phyloP scores from a whole-genome alignment of 805 yeast genomes.

The Teunomyces lycoperdinae region DNA sequence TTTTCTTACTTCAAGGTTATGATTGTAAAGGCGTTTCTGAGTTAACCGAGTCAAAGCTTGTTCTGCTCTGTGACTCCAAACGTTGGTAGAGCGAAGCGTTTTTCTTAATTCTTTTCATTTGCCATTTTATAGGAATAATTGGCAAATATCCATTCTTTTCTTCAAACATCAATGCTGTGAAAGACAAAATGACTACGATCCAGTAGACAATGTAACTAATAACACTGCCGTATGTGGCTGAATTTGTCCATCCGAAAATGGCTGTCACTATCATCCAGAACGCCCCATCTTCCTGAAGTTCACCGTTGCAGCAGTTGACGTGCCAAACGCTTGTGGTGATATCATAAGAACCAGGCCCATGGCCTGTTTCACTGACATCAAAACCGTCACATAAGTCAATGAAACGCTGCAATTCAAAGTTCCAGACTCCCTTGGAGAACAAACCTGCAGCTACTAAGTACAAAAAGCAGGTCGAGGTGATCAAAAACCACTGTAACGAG shows the following conservation, averaged over 20 bases:
- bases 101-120: slow-evolving; percentile 51
- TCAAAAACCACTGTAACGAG: slow-evolving; percentile 71
- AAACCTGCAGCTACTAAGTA: slow-evolving; percentile 86
- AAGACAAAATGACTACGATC: slow-evolving; percentile 47
- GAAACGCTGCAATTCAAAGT: slow-evolving; percentile 73
- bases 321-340: slow-evolving; percentile 83
- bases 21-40: slow-evolving; percentile 24
- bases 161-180: slow-evolving; percentile 45
- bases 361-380: slow-evolving; percentile 85
- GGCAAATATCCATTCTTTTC: slow-evolving; percentile 36
- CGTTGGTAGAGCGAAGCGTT: slow-evolving; percentile 10
- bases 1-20: not conserved
- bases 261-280: slow-evolving; percentile 91
- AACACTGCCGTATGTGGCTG: slow-evolving; percentile 89
- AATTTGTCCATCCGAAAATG: slow-evolving; percentile 88
- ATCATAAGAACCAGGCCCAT: slow-evolving; percentile 92
- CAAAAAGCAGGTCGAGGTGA: slow-evolving; percentile 73
- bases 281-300: slow-evolving; percentile 62
- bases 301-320: slow-evolving; percentile 91
- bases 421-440: slow-evolving; percentile 87
- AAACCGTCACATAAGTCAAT: slow-evolving; percentile 74
- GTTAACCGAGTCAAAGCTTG: slow-evolving; percentile 25
- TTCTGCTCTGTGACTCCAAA: slow-evolving; percentile 3
- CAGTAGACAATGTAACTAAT: slow-evolving; percentile 70
- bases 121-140: slow-evolving; percentile 58